A percentile compares a stretch with the other conserved stretches of the same genome.
Conservation (phyloP, 352 stramenopile species). For the Phytopythium delawarense region DNA sequence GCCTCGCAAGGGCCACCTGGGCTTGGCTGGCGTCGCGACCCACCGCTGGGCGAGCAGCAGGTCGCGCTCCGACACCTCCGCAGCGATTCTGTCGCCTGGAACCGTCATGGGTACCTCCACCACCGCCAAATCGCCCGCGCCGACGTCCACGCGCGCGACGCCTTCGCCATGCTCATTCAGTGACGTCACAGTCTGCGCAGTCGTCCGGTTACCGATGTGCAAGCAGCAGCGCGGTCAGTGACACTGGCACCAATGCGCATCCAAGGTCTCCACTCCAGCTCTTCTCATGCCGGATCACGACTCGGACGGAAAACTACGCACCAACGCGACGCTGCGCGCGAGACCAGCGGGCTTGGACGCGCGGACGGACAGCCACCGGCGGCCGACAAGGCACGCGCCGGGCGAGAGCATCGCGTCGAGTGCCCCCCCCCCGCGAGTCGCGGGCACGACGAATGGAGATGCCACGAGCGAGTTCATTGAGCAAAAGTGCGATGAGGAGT, state of each 20-base stretch:
- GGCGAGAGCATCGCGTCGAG: too few relatives aligned
- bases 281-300: neutral
- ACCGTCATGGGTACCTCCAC: conserved; percentile 47
- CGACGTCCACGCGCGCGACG: conserved; percentile 16
- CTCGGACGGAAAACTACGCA: neutral
- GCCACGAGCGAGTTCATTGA: too few relatives aligned
- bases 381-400: neutral
- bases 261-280: neutral
- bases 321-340: neutral
- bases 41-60: conserved; percentile 23
- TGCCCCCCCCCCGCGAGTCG: too few relatives aligned
- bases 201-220: neutral
- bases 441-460: too few relatives aligned
- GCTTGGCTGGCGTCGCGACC: conserved; percentile 7
- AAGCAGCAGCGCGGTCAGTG: neutral
- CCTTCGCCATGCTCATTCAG: conserved; percentile 51
- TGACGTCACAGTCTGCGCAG: conserved; percentile 23
- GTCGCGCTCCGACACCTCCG: conserved; percentile 52
- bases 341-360: neutral
- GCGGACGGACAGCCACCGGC: neutral
- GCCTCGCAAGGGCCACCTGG: conserved; percentile 34
- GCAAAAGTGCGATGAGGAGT: too few relatives aligned
- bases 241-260: neutral
- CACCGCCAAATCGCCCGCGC: conserved; percentile 22
- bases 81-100: conserved; percentile 41